phyloP scores from a whole-genome alignment of 2,329 filamentous ascomycete genomes.

The Cladophialophora exuberans region DNA sequence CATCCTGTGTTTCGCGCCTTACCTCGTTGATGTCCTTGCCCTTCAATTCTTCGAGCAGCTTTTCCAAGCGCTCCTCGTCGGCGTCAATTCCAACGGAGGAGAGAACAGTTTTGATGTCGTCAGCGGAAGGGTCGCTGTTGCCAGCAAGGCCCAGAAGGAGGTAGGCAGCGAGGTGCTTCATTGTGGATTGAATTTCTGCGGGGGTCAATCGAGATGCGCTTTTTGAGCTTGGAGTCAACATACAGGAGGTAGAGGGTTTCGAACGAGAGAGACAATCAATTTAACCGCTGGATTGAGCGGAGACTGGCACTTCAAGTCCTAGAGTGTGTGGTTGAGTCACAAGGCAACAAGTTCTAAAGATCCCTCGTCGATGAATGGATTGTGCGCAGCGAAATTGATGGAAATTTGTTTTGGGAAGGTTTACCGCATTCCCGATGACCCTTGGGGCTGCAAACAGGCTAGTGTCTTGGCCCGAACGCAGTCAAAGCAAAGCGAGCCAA shows the following conservation, averaged over 20 bases:
- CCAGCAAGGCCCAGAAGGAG: conserved; percentile 94
- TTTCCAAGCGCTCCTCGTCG: conserved; percentile 85
- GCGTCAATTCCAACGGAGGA: conserved; percentile 92
- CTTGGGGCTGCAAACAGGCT: conserved; percentile 8
- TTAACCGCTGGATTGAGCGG: conserved; percentile 96
- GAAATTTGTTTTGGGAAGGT: conserved; percentile 23
- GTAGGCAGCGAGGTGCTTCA: conserved; percentile 99
- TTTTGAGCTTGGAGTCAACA: conserved; percentile 2
- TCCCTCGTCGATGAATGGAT: conserved; percentile 24
- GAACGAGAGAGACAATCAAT: conserved; percentile 84
- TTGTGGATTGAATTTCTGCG: conserved; percentile 62
- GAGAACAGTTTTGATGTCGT: conserved; percentile 86
- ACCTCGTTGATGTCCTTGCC: conserved; percentile 82
- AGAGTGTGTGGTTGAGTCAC: conserved; percentile 37
- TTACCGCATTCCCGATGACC: conserved; percentile 18
- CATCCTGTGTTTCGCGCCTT: conserved; percentile 14
- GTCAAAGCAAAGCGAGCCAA: not conserved
- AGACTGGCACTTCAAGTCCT: conserved; percentile 99
- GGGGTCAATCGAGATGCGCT: conserved; percentile 9
- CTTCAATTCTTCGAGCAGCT: conserved; percentile 78
- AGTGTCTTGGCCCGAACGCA: conserved; percentile 1
- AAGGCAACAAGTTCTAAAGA: conserved; percentile 12
- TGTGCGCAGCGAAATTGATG: conserved; percentile 34
- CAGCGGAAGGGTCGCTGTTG: conserved; percentile 83
- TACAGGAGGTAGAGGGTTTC: conserved; percentile 34